Base-by-base conservation (phyloP, 2,329 filamentous ascomycete genomes). In the Cryphonectria nitschkei region DNA sequence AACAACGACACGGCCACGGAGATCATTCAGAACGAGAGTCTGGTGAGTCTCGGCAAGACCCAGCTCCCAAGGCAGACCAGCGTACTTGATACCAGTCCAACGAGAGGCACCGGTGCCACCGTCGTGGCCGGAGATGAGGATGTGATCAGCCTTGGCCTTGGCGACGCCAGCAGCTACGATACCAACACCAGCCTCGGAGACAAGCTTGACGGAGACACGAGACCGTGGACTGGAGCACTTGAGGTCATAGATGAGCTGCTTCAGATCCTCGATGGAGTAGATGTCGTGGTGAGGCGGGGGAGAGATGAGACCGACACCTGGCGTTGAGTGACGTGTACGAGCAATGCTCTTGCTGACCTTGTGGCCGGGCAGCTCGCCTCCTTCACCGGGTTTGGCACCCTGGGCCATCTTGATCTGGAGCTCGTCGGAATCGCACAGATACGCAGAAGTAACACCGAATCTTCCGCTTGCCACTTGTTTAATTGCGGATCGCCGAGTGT, bases 331-430 rank as follows among this genome's bases (percentile, higher is more conserved):
- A 80, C 95, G 92, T 70, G 95, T 98, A 77, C 93, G 92, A 70
- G 94, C 95, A 81, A 98, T 98, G 8, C 94, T 93, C 78, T 93
- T 93, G 73, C 95, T 96, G 39, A 98, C 95, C 84, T 98, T 98
- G 87, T 98, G 94, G 56, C 95, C 95, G 65, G 95, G 95, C 78
- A 98, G 89, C 82, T 98, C 95, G 88, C 95, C 95, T 85, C 95
- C 95, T 82, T 98, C 95, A 82, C 95, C 95, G 70, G 95, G 95
- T 88, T 98, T 98, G 74, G 95, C 95, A 80, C 95, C 95, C 83
- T 98, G 95, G 13, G 95, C 95, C 95, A 98, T 98, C 89, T 98
- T 98, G 84, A 98, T 98, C 82, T 98, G 95, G 62, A 98, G 86
- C 83, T 98, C 95, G 78, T 98, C 95, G 26, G 95, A 93, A 81